A percentile compares a stretch with the other conserved stretches of the same genome.
Conservation (phyloP, 352 stramenopile genomes). For the Aphanomyces euteiches region DNA sequence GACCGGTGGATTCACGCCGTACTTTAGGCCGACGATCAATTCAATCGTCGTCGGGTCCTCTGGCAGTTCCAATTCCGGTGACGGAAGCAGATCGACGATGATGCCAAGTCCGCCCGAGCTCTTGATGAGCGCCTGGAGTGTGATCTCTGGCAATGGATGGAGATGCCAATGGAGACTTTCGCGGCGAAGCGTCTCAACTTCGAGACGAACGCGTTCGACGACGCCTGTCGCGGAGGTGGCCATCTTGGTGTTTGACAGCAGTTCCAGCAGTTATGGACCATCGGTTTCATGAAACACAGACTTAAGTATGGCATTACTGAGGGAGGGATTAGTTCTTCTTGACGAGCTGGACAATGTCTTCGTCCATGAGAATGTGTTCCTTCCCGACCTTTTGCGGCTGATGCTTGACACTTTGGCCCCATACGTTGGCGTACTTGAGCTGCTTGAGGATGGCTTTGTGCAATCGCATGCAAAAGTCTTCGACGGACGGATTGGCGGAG, state of each 20-base stretch:
- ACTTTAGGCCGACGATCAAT: constrained; percentile 18
- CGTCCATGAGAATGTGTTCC: constrained; percentile 95
- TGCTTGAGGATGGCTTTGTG: constrained; percentile 86
- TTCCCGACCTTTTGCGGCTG: constrained; percentile 98
- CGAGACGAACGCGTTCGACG: constrained; percentile 10
- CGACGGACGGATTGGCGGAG: constrained; percentile 92
- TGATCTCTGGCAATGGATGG: not conserved
- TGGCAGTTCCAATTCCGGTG: constrained; percentile 4
- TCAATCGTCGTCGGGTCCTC: constrained; percentile 6
- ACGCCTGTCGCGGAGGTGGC: not conserved
- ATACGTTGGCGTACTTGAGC: constrained; percentile 97
- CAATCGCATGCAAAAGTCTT: constrained; percentile 95
- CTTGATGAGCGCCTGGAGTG: not conserved
- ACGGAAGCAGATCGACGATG: not conserved
- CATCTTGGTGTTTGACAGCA: not conserved
- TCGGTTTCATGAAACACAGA: too few relatives aligned
- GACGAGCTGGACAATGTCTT: constrained; percentile 99
- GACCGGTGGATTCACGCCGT: constrained; percentile 13
- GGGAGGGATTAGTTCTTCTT: constrained; percentile 81
- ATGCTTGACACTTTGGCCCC: constrained; percentile 96
- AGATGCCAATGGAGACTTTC: constrained; percentile 1
- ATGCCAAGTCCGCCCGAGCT: not conserved
- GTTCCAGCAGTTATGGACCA: not conserved
- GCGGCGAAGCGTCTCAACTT: not conserved
- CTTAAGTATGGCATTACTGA: too few relatives aligned